Conservation (phyloP, 2,329 filamentous ascomycete species). For the Lachnellula suecica region DNA sequence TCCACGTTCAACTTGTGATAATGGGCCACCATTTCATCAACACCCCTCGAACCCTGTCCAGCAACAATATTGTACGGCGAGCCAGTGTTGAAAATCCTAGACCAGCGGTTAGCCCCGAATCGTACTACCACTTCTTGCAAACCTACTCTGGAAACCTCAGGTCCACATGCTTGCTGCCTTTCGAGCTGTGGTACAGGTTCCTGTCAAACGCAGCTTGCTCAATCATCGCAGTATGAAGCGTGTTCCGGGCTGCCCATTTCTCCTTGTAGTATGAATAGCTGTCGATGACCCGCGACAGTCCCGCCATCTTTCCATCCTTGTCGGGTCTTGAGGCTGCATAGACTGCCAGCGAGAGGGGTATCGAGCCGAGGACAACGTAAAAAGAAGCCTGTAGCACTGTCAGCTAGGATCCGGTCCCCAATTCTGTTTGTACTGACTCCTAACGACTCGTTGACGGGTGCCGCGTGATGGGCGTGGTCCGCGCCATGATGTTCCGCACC, state of each 20-base stretch:
- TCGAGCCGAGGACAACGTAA: constrained; percentile 42
- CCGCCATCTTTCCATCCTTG: constrained; percentile 38
- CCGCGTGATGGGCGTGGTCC: constrained; percentile 31
- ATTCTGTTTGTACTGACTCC: constrained; percentile 42
- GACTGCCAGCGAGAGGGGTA: constrained; percentile 44
- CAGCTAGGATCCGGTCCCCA: constrained; percentile 7
- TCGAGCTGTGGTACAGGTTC: constrained; percentile 53
- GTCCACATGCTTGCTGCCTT: constrained; percentile 45
- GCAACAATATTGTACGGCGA: constrained; percentile 64
- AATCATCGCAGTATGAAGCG: constrained; percentile 57
- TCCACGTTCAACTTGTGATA: constrained; percentile 58
- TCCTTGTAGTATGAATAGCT: constrained; percentile 54
- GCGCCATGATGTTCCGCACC: constrained; percentile 18
- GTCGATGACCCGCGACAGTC: constrained; percentile 50
- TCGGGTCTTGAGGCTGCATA: constrained; percentile 42
- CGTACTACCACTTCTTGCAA: not conserved
- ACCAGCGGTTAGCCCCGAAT: constrained; percentile 11
- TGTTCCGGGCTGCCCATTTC: constrained; percentile 54
- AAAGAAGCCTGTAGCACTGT: constrained; percentile 41
- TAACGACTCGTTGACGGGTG: constrained; percentile 45
- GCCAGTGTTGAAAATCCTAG: constrained; percentile 62
- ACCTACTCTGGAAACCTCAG: constrained; percentile 66
- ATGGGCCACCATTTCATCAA: constrained; percentile 60
- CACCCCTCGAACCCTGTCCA: constrained; percentile 54
- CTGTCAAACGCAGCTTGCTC: constrained; percentile 64